These are phyloP conservation scores for Trichoderma simmonsii DNA, from an alignment of 2,329 filamentous ascomycete species.

Conservation along the genomic window DNA sequence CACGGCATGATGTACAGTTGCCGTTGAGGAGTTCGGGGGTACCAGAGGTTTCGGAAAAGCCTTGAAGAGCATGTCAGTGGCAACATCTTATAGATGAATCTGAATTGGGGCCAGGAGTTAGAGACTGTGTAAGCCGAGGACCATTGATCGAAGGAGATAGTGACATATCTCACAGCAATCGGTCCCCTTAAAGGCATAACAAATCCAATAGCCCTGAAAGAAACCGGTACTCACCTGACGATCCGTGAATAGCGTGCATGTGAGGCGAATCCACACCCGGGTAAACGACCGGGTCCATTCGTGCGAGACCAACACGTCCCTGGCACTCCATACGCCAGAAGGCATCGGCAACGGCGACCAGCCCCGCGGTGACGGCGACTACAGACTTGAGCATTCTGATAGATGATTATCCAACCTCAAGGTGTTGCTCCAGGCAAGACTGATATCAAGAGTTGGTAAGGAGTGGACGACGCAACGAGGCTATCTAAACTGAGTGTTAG, in stretches of 20 bases:
- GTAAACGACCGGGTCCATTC: constrained; percentile 74
- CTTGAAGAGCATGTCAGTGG: constrained; percentile 41
- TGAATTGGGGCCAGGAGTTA: not conserved
- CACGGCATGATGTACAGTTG: constrained; percentile 76
- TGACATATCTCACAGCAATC: not conserved
- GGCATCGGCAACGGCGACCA: constrained; percentile 49
- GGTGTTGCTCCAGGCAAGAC: constrained; percentile 15
- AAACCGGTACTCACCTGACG: constrained; percentile 57
- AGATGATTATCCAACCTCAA: constrained; percentile 28
- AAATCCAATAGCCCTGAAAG: constrained; percentile 23
- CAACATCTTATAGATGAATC: not conserved
- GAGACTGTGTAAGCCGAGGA: not conserved
- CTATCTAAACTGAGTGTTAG: constrained; percentile 29
- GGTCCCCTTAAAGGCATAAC: not conserved
- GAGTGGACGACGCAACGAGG: constrained; percentile 36
- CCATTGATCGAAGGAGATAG: not conserved
- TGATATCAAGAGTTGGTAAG: constrained; percentile 25
- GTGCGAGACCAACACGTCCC: constrained; percentile 63
- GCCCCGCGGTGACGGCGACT: constrained; percentile 32
- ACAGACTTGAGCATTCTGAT: constrained; percentile 35
- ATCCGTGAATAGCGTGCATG: constrained; percentile 73
- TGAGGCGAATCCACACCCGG: constrained; percentile 60
- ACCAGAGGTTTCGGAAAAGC: constrained; percentile 58
- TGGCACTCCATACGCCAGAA: constrained; percentile 92
- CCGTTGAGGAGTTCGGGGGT: constrained; percentile 56